Evolutionary conservation across 805 yeast species (phyloP), one percentile per base, ranked within the genome.

Genomic region (Aciculoconidium aculeatum): DNA sequence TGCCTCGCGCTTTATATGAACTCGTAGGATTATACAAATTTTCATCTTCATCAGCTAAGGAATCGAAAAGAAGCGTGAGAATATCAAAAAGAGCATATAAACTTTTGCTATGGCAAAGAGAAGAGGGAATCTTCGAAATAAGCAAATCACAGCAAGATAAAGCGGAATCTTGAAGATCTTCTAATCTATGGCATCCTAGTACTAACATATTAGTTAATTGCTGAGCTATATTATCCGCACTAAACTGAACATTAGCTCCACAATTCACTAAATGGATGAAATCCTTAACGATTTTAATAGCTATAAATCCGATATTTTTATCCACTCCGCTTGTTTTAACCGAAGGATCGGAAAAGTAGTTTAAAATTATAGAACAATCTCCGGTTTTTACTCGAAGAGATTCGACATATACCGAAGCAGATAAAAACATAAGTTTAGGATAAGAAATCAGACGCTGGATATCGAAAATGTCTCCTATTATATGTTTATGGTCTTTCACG

Each of bases 281-380:
- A 40, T 72, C 76, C 21, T 68, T 66, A 15, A 75, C 70, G 30
- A 81, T 66, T 27, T 72, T 65, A 36, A 65, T 66, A 0, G 90
- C 74, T 35, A 90, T 71, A 4, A 70, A 67, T 0, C 79, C 79
- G 52, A 88, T 70, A 35, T 71, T 75, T 38, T 71, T 78, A 31
- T 79, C 83, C 9, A 86, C 70, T 7, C 79, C 84, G 20, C 83
- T 65, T 14, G 70, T 72, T 20, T 70, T 65, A 39, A 85, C 66
- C 0, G 94, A 80, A 2, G 95, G 92, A 48, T 92, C 97, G 1
- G 92, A 81, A 42, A 81, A 80, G 56, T 92, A 92, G 21, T 70
- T 67, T 31, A 90, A 67, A 19, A 77, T 63, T n/a, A 77, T 75
- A 0, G 94, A 77, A 41, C 95, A 81, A 40, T 80, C 79, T 9